Conservation (phyloP, 2,329 filamentous ascomycete species). For the Pyrenophora seminiperda region DNA sequence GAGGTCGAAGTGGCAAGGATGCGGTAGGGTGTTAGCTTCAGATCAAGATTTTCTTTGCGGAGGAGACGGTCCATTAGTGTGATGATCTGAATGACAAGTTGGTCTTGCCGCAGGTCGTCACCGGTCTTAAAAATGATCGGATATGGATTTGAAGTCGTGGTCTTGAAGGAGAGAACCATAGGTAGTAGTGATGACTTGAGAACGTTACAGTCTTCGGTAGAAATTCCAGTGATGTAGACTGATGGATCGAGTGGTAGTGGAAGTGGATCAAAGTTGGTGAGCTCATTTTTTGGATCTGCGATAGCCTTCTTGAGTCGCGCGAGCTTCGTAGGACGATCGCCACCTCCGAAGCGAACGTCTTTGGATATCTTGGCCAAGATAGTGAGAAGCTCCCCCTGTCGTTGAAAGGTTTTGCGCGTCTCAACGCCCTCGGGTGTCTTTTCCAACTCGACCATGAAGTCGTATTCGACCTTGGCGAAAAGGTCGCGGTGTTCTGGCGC, state of each 20-base stretch:
- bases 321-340: slow-evolving; percentile 78
- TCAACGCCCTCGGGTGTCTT: slow-evolving; percentile 72
- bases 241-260: slow-evolving; percentile 87
- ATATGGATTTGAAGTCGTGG: slow-evolving; percentile 75
- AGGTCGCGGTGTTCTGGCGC: slow-evolving; percentile 77
- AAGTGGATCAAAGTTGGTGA: slow-evolving; percentile 80
- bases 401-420: slow-evolving; percentile 74
- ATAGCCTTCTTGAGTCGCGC: slow-evolving; percentile 84
- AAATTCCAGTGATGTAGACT: slow-evolving; percentile 76
- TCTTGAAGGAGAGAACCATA: slow-evolving; percentile 89
- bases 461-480: slow-evolving; percentile 91
- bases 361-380: slow-evolving; percentile 86
- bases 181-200: slow-evolving; percentile 96
- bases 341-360: slow-evolving; percentile 81
- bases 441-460: slow-evolving; percentile 90
- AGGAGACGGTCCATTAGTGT: slow-evolving; percentile 96
- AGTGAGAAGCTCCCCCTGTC: slow-evolving; percentile 88
- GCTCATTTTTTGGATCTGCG: slow-evolving; percentile 86
- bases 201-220: slow-evolving; percentile 83
- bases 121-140: slow-evolving; percentile 97
- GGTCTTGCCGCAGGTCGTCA: slow-evolving; percentile 94
- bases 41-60: slow-evolving; percentile 92
- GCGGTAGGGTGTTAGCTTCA: slow-evolving; percentile 94
- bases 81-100: slow-evolving; percentile 96
- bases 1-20: slow-evolving; percentile 90